Evolutionary conservation across 2,329 filamentous ascomycete genomes (phyloP).

Genomic region (Phaeosphaeria sp.): DNA sequence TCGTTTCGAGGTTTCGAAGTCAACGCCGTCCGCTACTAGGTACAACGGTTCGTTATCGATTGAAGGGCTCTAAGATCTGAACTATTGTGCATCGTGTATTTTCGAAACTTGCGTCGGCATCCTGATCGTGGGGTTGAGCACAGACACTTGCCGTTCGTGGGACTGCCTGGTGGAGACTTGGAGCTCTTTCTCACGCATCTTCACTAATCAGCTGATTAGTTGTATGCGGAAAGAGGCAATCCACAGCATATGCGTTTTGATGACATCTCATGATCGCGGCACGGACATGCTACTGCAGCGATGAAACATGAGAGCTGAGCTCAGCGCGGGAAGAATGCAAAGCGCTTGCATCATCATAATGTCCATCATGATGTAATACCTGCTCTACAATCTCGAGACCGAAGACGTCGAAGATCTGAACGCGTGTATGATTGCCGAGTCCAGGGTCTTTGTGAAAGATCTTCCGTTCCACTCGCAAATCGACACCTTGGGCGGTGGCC

Average conservation of each 20-base stretch:
- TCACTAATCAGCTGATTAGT: background rate
- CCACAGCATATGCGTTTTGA: background rate
- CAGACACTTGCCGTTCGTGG: background rate
- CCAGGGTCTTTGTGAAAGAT: background rate
- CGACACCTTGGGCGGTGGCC: background rate
- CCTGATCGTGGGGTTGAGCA: background rate
- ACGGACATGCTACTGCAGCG: background rate
- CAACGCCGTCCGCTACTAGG: background rate
- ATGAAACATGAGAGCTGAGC: constrained; percentile 19
- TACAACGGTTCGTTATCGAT: background rate
- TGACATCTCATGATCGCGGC: background rate
- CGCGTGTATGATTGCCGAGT: background rate
- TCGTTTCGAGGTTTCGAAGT: background rate
- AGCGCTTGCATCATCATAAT: constrained; percentile 26
- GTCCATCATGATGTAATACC: constrained; percentile 24
- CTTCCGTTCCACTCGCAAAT: background rate
- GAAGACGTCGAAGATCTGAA: constrained; percentile 14
- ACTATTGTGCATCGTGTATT: background rate
- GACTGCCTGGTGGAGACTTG: background rate
- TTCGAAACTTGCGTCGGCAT: background rate
- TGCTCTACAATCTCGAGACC: constrained; percentile 10
- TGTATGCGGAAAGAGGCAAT: background rate
- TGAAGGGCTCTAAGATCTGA: background rate
- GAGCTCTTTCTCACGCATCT: background rate
- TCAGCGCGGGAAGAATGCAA: constrained; percentile 29